Base-by-base conservation (phyloP, 2,329 filamentous ascomycete genomes). In the Passalora sequoiae region DNA sequence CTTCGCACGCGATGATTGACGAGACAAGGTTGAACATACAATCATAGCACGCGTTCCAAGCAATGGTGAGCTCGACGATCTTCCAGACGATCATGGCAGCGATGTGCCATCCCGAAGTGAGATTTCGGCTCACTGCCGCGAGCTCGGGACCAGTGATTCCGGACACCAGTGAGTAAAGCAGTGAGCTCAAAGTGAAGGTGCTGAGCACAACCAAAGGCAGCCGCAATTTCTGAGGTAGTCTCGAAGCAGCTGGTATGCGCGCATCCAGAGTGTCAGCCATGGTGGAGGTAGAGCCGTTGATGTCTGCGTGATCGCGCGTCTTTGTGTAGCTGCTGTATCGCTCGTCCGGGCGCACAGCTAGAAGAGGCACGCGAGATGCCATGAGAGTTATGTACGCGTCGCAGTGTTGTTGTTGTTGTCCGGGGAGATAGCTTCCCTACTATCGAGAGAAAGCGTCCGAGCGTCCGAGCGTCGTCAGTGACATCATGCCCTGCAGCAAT, bases 41-140 rank as follows among this genome's bases (percentile, higher is more conserved):
- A 64, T 94, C 87, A 61, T 84, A 86, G 50, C 81, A 74, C 31
- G 80, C 72, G 56, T 77, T 77, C 87, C 88, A 95, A 35, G 78
- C 83, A 35, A 89, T 60, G 17, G 72, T 78, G 40, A 94, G 72
- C 62, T 89, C 82, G 35, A 80, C 64, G 27, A 70, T 62, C 77
- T 86, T 74, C 70, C 72, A 77, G 8, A 56, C 72, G 39, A 81
- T 59, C 49, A 79, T 60, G 12, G 66, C 69, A 4, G 65, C 71
- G 20, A 87, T 73, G 61, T 86, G 80, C 60, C 69, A 66, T 72
- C 78, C 79, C 40, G 75, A 74, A 38, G 83, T 78, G 47, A 80
- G 66, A 44, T 74, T 75, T 57, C 81, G 78, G 62, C 80, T 84
- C 46, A 91, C 75, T 19, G 70, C 68, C 1, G 80, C 80, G 29